Conservation (phyloP, 495 filamentous ascomycete species). For the Opeltia flavorubescens region DNA sequence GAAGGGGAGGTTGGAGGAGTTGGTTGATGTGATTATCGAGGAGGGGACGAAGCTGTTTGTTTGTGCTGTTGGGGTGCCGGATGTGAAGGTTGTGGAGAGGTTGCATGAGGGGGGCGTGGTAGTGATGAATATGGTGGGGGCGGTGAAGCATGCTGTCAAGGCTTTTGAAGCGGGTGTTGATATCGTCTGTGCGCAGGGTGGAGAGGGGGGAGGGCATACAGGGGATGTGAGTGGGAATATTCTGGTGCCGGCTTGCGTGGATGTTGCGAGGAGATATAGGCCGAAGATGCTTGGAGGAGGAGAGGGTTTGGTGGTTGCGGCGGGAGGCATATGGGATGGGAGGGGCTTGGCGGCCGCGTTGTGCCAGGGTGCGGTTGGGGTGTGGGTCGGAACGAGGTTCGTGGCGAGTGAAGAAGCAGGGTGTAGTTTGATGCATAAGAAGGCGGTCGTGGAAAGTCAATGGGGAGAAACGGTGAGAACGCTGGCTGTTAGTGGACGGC, state of each 20-base stretch:
- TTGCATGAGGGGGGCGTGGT: constrained; percentile 64
- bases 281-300: constrained; percentile 36
- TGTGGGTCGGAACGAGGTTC: constrained; percentile 80
- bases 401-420: constrained; percentile 66
- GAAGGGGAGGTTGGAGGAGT: constrained; percentile 62
- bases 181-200: constrained; percentile 71
- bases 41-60: constrained; percentile 73
- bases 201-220: constrained; percentile 69
- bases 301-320: constrained; percentile 56
- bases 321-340: constrained; percentile 61
- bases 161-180: constrained; percentile 69
- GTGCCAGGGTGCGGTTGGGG: constrained; percentile 60
- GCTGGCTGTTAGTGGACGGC: constrained; percentile 64
- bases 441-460: constrained; percentile 57
- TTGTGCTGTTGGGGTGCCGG: constrained; percentile 69
- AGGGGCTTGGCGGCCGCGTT: constrained; percentile 53
- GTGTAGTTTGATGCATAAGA: constrained; percentile 64
- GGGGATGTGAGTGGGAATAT: constrained; percentile 61
- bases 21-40: constrained; percentile 65
- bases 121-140: constrained; percentile 93
- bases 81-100: constrained; percentile 47
- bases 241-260: constrained; percentile 60
- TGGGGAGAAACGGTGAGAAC: constrained; percentile 67
- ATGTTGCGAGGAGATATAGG: constrained; percentile 49
- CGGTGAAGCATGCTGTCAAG: constrained; percentile 75